Conservation (phyloP, 371 early-diverging fungal species). For the Homolaphlyctis polyrhiza region DNA sequence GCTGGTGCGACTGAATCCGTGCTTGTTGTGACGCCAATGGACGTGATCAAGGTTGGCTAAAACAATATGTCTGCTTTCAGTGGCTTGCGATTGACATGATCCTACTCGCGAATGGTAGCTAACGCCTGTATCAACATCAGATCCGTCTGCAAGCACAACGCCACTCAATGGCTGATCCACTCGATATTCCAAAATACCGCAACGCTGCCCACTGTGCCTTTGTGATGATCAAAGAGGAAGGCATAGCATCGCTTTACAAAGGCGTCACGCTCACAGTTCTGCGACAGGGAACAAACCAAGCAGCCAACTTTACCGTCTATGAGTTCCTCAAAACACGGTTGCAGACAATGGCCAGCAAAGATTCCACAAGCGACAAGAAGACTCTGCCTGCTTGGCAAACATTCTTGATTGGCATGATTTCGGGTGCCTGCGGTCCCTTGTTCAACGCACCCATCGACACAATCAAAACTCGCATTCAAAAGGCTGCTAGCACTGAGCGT, state of each 20-base stretch:
- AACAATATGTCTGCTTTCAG: too few species aligned
- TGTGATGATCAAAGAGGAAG: conserved; percentile 91
- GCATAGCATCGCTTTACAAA: conserved; percentile 85
- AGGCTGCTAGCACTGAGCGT: conserved; percentile 62
- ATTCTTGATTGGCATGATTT: conserved; percentile 84
- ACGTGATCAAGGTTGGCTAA: conserved; percentile 96
- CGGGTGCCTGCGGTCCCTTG: conserved; percentile 88
- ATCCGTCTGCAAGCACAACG: conserved; percentile 95
- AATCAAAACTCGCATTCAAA: conserved; percentile 97
- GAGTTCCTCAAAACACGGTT: conserved; percentile 80
- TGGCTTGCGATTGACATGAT: too few species aligned
- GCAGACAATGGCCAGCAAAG: conserved; percentile 55
- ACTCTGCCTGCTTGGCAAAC: conserved; percentile 92
- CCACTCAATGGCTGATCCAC: conserved; percentile 93
- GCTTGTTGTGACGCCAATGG: conserved; percentile 96
- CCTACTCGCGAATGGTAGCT: too few species aligned
- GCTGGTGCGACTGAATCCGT: conserved; percentile 97
- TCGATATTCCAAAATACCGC: conserved; percentile 94
- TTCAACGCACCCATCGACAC: conserved; percentile 97
- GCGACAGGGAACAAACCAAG: conserved; percentile 97
- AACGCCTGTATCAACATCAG: too few species aligned
- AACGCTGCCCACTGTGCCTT: conserved; percentile 91
- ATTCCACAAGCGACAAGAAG: conserved; percentile 9
- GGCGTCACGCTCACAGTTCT: conserved; percentile 92
- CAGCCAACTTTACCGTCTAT: conserved; percentile 97